Evolutionary conservation across 2,329 filamentous ascomycete species (phyloP), one percentile per base, ranked within the genome.

Genomic region (Amphichorda felina): DNA sequence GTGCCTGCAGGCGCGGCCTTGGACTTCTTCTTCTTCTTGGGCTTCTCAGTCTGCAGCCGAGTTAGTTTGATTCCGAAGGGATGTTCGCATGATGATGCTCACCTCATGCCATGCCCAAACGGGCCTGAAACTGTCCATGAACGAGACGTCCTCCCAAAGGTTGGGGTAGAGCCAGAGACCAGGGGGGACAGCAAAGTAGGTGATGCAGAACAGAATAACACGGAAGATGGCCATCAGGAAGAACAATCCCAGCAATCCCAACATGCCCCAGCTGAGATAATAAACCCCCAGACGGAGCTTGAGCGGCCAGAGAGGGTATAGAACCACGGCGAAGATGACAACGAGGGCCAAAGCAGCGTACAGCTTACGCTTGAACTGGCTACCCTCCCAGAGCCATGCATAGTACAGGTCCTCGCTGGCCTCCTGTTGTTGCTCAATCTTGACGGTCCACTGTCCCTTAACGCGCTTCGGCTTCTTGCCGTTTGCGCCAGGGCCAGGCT

Each of bases 51-150:
- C 52, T 53, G 33, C 19, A 22, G 9, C 13, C 18, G 8, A 15
- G 27, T 37, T 14, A 38, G 36, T 25, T 8, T 4, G 21, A 11
- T 24, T 8, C 9, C 24, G 17, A 19, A 19, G 17, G 15, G 8
- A 11, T 10, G 5, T 8, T 27, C 5, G 17, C 31, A 14, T 24
- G 4, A 18, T 11, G 11, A 18, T 38, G 59, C 73, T 59, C 54
- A 93, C 86, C 75, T 94, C 88, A 58, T 98, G 91, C 91, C 91
- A 98, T 40, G 86, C 91, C 89, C 91, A 98, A 5, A 94, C 63
- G 15, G 91, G 91, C 53, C 81, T 81, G 72, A 98, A 98, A 51
- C 84, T 93, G 56, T 98, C 91, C 59, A 98, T 82, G 64, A 98
- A 96, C 7, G 89, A 94, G 19, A 98, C 91, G 54, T 98, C 91